phyloP scores from a whole-genome alignment of 768 basidiomycete genomes.

The Trichaptum fuscoviolaceum region DNA sequence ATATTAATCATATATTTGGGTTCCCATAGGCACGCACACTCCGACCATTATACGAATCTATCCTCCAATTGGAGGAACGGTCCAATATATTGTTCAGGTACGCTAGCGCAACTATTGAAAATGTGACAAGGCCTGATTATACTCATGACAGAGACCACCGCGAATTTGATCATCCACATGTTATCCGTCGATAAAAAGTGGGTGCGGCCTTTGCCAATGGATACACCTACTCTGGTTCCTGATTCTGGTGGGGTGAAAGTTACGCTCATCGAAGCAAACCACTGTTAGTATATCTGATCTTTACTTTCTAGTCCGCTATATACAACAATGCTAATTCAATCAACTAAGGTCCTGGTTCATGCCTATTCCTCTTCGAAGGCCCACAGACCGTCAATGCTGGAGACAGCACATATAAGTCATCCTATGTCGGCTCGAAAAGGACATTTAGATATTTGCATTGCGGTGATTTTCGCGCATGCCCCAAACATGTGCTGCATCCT shows the following conservation, averaged over 20 bases:
- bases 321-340: neutral
- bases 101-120: conserved; percentile 7
- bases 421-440: conserved; percentile 61
- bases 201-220: conserved; percentile 84
- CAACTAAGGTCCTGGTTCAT: conserved; percentile 71
- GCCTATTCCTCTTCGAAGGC: conserved; percentile 91
- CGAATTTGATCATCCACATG: conserved; percentile 88
- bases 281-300: conserved; percentile 48
- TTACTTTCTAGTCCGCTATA: too few relatives aligned
- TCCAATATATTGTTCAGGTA: conserved; percentile 89
- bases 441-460: conserved; percentile 91
- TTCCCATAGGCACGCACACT: conserved; percentile 80
- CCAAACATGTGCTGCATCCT: conserved; percentile 81
- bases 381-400: conserved; percentile 85
- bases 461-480: conserved; percentile 90
- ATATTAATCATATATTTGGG: conserved; percentile 13
- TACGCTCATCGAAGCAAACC: conserved; percentile 96
- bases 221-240: conserved; percentile 68
- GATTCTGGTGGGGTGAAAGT: conserved; percentile 82
- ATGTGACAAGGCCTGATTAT: neutral
- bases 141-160: conserved; percentile 57
- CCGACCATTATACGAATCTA: conserved; percentile 93
- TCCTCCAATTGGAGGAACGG: conserved; percentile 85
- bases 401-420: conserved; percentile 70
- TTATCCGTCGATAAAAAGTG: conserved; percentile 84